Evolutionary conservation across 352 stramenopile genomes (phyloP), one percentile per base, ranked within the genome.

Genomic region (Phytophthora quininea): DNA sequence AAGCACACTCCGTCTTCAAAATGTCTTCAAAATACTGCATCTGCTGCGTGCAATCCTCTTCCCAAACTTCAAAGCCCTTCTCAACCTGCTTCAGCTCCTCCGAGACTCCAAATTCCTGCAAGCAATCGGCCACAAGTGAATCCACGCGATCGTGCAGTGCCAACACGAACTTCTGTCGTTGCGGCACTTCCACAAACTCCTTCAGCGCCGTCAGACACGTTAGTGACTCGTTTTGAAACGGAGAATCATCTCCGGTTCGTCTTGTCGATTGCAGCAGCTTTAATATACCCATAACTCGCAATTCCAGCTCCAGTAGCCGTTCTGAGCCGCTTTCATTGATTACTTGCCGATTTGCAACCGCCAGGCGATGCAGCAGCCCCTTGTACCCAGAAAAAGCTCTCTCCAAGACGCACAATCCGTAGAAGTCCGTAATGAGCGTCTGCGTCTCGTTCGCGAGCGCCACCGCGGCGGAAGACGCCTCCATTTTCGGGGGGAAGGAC

Each of bases 161-260:
- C 27, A 72, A 38, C 30, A 67, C 58, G 45, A 72, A 72, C 43
- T 57, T 72, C 31, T 50, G 58, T 0, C 64, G 64, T 63, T 67
- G 64, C n/a, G 64, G 58, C 51, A 69, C 54, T 59, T 63, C 31
- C 31, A 67, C 30, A 42, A 67, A 60, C 58, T 68, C 64, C 40
- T 47, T 32, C 38, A 67, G 53, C 1, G 30, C 32, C 15, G 6
- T 4, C 46, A 70, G 48, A 9, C 32, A 32, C n/a, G 30, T 35
- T 61, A 65, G 57, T 3, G 57, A 38, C 9, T n/a, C n/a, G 1
- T 14, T 6, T 32, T n/a, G 2, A 4, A 55, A 46, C 27, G 2
- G 32, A 27, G 33, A 53, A 47, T 29, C 5, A 14, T 27, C 32
- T 1, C 2, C 31, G 19, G 5, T 27, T 32, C 40, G 48, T 40